Evolutionary conservation across 2,329 filamentous ascomycete genomes (phyloP), one percentile per base, ranked within the genome.

Genomic region (Penicillium sclerotigenum): DNA sequence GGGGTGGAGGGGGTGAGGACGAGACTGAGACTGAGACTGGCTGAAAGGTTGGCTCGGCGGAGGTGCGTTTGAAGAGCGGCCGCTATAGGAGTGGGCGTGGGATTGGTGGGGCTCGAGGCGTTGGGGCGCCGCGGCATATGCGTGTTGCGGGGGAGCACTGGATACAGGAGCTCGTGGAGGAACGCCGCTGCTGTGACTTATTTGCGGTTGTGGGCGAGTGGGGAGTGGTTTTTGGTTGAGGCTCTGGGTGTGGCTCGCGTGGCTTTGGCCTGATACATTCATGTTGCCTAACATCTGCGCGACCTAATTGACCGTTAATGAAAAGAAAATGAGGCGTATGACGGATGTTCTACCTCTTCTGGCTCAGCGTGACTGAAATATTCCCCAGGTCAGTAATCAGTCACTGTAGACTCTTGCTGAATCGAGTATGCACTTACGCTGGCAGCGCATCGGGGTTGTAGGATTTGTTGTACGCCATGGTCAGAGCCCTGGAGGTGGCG

Each of bases 381-480:
- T 54, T 47, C 20, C 31, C 26, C 9, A 24, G 52, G 59, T 63
- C 52, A 66, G 60, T 59, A 45, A 60, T 63, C 50, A 65, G 59
- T 57, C 47, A 60, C 52, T 49, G 45, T n/a, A 38, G 54, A 33
- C 24, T 36, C 36, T 34, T 14, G 5, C 5, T 47, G 7, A 36
- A 47, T 48, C 13, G 53, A 26, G 3, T 26, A 31, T 29, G 24
- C 2, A 77, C 87, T 78, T 82, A 94, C 89, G 91, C 91, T 71
- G 93, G 93, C 62, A 99, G 85, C 72, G 91, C 90, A 80, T 99
- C 93, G 33, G 92, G 92, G 75, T 99, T 96, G 79, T 91, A 94
- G 54, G 88, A 85, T 74, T 86, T 87, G 77, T 96, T 96, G 82
- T 97, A 97, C 54, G 93, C 93, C 93, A 97, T 97, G 59, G 71